These are phyloP conservation scores for Lepidium africanum DNA, from an alignment of 345 rosid genomes.

Conservation along the genomic window DNA sequence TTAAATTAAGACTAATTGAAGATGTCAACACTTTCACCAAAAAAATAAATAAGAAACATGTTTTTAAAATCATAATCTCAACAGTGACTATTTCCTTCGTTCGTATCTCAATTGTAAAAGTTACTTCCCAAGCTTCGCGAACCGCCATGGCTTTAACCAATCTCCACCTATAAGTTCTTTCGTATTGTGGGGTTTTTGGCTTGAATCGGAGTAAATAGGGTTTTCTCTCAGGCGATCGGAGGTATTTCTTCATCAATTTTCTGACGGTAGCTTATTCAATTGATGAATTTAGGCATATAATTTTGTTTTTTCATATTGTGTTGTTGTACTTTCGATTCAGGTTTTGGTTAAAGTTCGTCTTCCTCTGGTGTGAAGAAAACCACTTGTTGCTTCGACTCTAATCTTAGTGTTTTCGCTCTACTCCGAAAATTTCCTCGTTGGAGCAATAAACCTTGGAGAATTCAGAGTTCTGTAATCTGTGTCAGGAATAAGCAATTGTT, in stretches of 20 bases:
- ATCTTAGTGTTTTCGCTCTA: neutral
- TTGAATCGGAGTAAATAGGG: constrained; percentile 13
- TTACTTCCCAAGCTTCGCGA: constrained; percentile 4
- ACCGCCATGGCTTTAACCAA: neutral
- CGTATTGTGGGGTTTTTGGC: neutral
- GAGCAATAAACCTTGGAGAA: constrained; percentile 53
- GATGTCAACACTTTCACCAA: neutral
- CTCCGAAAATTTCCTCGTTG: neutral
- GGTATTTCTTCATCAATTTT: constrained; percentile 9
- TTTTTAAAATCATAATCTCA: neutral
- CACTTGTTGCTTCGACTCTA: constrained; percentile 7
- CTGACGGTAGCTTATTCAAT: neutral
- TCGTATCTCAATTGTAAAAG: neutral
- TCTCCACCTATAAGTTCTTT: neutral
- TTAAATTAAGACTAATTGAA: neutral
- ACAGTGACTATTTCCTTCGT: neutral
- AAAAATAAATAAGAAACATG: neutral
- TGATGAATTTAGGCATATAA: neutral
- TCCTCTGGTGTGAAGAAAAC: constrained; percentile 1
- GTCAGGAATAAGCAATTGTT: constrained; percentile 44
- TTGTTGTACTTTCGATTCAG: constrained; percentile 1
- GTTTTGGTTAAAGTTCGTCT: neutral
- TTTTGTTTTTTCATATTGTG: neutral
- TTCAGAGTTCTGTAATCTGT: constrained; percentile 31
- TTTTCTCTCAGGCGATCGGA: neutral